phyloP scores from a whole-genome alignment of 1,284 basidiomycete genomes.

The Inonotus hispidus region DNA sequence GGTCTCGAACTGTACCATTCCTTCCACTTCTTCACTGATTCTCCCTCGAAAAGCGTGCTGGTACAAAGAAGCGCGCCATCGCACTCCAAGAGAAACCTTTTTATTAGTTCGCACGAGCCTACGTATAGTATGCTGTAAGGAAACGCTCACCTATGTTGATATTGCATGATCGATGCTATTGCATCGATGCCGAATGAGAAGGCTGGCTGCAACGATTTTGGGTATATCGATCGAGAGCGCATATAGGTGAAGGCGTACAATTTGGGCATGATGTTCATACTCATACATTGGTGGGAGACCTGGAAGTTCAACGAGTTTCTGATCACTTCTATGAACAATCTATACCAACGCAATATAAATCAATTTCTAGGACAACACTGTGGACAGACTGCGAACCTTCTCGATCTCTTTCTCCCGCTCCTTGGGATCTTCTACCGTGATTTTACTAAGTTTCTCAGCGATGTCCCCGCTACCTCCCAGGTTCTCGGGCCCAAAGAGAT shows the following conservation, averaged over 20 bases:
- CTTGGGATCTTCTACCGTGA: background rate
- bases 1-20: slow-evolving; percentile 2
- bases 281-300: slow-evolving; percentile 16
- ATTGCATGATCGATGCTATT: background rate
- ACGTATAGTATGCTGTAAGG: background rate
- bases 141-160: slow-evolving; percentile 3
- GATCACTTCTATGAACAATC: background rate
- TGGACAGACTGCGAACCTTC: background rate
- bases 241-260: background rate
- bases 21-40: slow-evolving; percentile 1
- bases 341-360: background rate
- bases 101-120: background rate
- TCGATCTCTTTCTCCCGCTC: background rate
- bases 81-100: slow-evolving; percentile 11
- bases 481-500: slow-evolving; percentile 7
- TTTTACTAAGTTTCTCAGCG: slow-evolving; percentile 9
- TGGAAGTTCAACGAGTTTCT: slow-evolving; percentile 1
- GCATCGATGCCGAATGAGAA: background rate
- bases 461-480: slow-evolving; percentile 12
- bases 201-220: background rate
- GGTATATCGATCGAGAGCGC: background rate
- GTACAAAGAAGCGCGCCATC: slow-evolving; percentile 5
- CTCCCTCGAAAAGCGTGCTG: slow-evolving; percentile 3
- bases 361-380: too few species aligned
- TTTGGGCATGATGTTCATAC: slow-evolving; percentile 10